These are phyloP conservation scores for Suhomyces sp. DNA, from an alignment of 805 yeast species.

Conservation along the genomic window DNA sequence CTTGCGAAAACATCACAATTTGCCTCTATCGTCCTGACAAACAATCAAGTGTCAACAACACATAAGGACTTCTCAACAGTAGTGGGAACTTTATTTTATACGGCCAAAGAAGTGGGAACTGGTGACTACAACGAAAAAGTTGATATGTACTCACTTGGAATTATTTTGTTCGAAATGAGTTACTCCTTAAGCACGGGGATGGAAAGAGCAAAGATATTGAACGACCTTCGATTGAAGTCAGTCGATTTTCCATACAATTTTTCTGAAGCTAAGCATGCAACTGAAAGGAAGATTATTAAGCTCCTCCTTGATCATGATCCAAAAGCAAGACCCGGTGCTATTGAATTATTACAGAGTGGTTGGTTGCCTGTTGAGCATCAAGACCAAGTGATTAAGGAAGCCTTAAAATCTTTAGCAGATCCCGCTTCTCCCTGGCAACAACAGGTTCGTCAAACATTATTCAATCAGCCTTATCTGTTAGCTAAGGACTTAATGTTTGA, in stretches of 20 bases:
- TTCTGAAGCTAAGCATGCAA: constrained; percentile 44
- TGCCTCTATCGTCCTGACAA: constrained; percentile 33
- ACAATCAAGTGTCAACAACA: constrained; percentile 36
- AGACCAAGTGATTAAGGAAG: constrained; percentile 86
- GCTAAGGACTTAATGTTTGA: constrained; percentile 88
- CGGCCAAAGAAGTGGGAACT: constrained; percentile 81
- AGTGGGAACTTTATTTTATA: constrained; percentile 91
- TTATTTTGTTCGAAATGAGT: constrained; percentile 94
- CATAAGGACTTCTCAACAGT: constrained; percentile 83
- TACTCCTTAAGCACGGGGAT: constrained; percentile 83
- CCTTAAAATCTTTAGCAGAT: constrained; percentile 78
- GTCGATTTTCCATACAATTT: constrained; percentile 75
- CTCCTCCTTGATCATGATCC: constrained; percentile 79
- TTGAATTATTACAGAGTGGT: constrained; percentile 73
- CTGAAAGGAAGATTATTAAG: constrained; percentile 67
- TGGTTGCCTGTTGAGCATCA: constrained; percentile 85
- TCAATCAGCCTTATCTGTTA: constrained; percentile 78
- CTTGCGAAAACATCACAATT: constrained; percentile 85
- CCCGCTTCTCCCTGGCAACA: constrained; percentile 94
- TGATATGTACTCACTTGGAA: constrained; percentile 93
- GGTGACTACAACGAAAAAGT: constrained; percentile 91
- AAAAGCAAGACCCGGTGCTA: constrained; percentile 73
- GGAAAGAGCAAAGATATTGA: constrained; percentile 83
- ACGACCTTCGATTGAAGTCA: constrained; percentile 55
- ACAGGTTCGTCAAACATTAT: constrained; percentile 83